Evolutionary conservation across 441 rosid genomes (phyloP), one percentile per base, ranked within the genome.

Genomic region (Populus hybrid): DNA sequence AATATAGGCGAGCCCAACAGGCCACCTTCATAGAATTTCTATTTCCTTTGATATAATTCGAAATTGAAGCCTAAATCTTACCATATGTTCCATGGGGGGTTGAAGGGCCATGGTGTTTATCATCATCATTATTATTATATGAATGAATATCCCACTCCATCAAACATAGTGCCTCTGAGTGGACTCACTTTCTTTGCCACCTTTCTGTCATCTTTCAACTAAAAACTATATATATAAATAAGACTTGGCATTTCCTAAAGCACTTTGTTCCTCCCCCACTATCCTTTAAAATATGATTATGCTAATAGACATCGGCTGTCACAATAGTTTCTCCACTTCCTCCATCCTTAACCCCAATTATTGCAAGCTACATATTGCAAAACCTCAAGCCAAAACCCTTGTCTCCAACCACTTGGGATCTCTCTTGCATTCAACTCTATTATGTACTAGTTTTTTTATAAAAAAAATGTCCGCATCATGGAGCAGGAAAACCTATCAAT

Each of bases 81-180:
- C 11, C 18, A 5, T 28, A 38, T 18, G 12, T 8, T 40, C 42
- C 70, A 71, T 46, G 72, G 65, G 80, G 78, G 82, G 82, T 46
- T 73, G 79, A 38, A 63, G 68, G 69, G 69, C 70, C 32, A 69
- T 30, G 64, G 61, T 77, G 32, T 10, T 53, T 53, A 53, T 53
- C n/a, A 53, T 18, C 57, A 50, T 50, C 57, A 50, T 50, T 46
- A 42, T 81, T 77, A 46, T 70, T 72, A 36, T 70, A 18, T 34
- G 73, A n/a, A 69, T 38, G 85, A 73, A 78, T 76, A 75, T 80
- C 76, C 64, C 68, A 79, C 21, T 71, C 79, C 78, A 71, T 77
- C 71, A 76, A 83, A 21, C 75, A 40, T 80, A 80, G 79, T 81
- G 84, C 36, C 57, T 77, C 70, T 71, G n/a, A 81, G 84, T 83